A percentile compares a stretch with the other conserved stretches of the same genome.
Conservation (phyloP, 257 asterid species). For the Salvia splendens region DNA sequence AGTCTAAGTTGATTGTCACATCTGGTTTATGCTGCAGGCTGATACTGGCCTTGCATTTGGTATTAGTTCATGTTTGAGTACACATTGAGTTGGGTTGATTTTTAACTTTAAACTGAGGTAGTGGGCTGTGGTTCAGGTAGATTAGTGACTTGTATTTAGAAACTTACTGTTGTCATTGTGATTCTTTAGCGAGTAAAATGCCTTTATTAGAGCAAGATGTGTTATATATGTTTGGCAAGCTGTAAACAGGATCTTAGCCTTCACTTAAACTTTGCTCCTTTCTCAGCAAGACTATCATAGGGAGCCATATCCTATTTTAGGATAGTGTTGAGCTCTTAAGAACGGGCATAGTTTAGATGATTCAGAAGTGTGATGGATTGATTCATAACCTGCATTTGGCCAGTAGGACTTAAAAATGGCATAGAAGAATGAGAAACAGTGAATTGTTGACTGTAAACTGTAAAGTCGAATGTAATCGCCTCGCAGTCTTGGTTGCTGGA, state of each 20-base stretch:
- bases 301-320: not conserved
- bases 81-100: not conserved
- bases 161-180: not conserved
- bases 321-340: not conserved
- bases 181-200: slow-evolving; percentile 8
- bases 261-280: not conserved
- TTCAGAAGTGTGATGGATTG: not conserved
- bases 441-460: not conserved
- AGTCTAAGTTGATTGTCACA: not conserved
- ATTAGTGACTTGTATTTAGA: not conserved
- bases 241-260: not conserved
- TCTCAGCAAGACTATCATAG: not conserved
- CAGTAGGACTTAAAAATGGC: not conserved
- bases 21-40: not conserved
- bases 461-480: not conserved
- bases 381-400: not conserved
- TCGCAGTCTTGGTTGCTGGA: not conserved
- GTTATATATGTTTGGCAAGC: not conserved
- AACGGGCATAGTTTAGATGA: not conserved
- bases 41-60: slow-evolving; percentile 3
- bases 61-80: not conserved
- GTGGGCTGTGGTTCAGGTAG: not conserved
- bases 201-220: not conserved
- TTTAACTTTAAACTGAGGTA: not conserved
- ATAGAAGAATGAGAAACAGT: slow-evolving; percentile 4